Evolutionary conservation across 2,329 filamentous ascomycete genomes (phyloP).

Genomic region (Cordyceps fumosorosea): DNA sequence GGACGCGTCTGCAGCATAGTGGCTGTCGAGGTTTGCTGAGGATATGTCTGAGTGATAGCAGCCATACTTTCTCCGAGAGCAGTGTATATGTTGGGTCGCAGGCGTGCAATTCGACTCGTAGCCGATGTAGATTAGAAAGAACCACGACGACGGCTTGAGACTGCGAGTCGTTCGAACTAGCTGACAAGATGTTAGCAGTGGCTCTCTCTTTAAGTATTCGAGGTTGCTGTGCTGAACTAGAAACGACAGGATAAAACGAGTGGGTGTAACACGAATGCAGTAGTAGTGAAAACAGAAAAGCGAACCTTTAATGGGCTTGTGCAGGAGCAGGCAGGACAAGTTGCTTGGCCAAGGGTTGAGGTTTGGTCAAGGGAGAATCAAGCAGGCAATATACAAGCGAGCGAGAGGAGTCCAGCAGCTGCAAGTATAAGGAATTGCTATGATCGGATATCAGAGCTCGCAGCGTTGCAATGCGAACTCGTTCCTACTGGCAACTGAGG

Average conservation of each 20-base stretch:
- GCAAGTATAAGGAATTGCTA: slow-evolving; percentile 4
- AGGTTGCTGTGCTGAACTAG: not conserved
- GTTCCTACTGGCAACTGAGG: slow-evolving; percentile 9
- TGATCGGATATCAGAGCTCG: not conserved
- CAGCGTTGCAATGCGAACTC: not conserved
- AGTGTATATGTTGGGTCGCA: not conserved
- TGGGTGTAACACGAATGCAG: not conserved
- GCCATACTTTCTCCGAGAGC: slow-evolving; percentile 54
- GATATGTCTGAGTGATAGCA: slow-evolving; percentile 75
- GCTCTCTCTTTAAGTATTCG: not conserved
- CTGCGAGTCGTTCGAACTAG: not conserved
- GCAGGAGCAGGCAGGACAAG: not conserved
- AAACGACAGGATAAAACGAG: not conserved
- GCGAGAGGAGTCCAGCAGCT: not conserved
- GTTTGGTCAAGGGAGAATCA: not conserved
- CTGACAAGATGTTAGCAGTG: not conserved
- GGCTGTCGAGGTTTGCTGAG: slow-evolving; percentile 66
- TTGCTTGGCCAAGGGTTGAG: not conserved
- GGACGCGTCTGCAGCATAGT: slow-evolving; percentile 72
- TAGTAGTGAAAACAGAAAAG: not conserved
- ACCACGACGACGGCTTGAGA: not conserved
- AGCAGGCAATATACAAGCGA: slow-evolving; percentile 7
- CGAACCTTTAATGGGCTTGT: slow-evolving; percentile 4
- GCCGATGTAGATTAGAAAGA: not conserved
- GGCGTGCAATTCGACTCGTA: not conserved